These are phyloP conservation scores for Pleodorina starrii DNA, from an alignment of 139 green algal genomes.

Conservation along the genomic window DNA sequence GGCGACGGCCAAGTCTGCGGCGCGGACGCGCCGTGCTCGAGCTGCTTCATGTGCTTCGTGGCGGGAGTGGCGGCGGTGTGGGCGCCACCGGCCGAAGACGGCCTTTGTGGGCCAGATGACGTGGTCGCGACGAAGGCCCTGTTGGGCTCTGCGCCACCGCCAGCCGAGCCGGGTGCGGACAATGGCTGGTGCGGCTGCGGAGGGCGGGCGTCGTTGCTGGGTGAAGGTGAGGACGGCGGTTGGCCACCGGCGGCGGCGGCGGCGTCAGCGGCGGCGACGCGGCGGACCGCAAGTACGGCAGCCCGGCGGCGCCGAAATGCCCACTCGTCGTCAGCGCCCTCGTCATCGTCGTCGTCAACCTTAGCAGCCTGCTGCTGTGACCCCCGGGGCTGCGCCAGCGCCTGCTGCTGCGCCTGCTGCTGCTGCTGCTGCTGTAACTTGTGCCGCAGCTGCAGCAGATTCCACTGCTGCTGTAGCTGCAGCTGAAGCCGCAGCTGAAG, in stretches of 20 bases:
- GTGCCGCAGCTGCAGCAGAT: neutral
- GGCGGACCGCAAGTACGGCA: neutral
- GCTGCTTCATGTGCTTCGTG: too few species aligned
- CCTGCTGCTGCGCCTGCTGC: neutral
- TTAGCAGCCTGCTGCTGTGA: neutral
- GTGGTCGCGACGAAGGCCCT: too few species aligned
- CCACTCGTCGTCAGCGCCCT: constrained; percentile 11
- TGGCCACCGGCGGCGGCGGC: neutral
- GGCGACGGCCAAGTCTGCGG: too few species aligned
- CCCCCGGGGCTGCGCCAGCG: too few species aligned
- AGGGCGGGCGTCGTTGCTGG: too few species aligned
- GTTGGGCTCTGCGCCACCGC: too few species aligned
- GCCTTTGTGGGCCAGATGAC: neutral
- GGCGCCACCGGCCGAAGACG: neutral
- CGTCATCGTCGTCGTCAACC: too few species aligned
- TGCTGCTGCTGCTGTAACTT: neutral
- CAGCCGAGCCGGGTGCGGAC: too few species aligned
- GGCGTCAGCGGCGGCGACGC: neutral
- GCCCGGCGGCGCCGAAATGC: constrained; percentile 5
- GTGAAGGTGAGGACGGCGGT: neutral
- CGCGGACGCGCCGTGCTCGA: too few species aligned
- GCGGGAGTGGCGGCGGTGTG: neutral
- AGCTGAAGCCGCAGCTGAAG: neutral
- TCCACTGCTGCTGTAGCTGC: neutral
- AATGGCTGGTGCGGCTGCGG: too few species aligned